Percentiles rank a stretch among this genome's conserved stretches.
Evolutionary conservation across 2,329 filamentous ascomycete genomes (phyloP).

Genomic region (Cercospora sp.): DNA sequence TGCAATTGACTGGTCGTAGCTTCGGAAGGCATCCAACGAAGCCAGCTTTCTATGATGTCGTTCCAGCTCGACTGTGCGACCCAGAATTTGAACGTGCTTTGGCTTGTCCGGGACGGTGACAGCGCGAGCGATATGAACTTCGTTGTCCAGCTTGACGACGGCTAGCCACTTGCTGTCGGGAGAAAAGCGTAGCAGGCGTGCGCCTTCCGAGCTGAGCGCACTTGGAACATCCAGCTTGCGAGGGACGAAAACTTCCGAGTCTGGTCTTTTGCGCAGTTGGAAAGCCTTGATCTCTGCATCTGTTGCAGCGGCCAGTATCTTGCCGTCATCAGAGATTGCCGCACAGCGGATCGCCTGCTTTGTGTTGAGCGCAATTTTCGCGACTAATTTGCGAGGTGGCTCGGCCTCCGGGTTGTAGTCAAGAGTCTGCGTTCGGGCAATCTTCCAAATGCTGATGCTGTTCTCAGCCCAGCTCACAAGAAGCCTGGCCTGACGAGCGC

Average conservation of each 20-base stretch:
- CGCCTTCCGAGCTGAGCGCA: constrained; percentile 61
- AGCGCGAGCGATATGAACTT: constrained; percentile 50
- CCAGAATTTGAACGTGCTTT: constrained; percentile 42
- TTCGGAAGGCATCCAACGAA: constrained; percentile 51
- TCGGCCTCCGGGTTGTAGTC: constrained; percentile 24
- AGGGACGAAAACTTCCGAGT: constrained; percentile 56
- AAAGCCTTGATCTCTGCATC: constrained; percentile 34
- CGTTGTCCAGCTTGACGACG: constrained; percentile 50
- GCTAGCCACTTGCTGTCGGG: constrained; percentile 70
- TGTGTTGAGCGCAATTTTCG: constrained; percentile 44
- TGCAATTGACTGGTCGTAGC: constrained; percentile 75
- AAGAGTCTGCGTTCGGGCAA: constrained; percentile 51
- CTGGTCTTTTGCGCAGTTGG: constrained; percentile 31
- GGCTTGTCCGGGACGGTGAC: constrained; percentile 45
- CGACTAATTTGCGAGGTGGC: constrained; percentile 35
- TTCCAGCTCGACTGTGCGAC: constrained; percentile 42
- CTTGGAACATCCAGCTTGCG: constrained; percentile 67
- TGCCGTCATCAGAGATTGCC: constrained; percentile 72
- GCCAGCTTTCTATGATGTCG: constrained; percentile 31
- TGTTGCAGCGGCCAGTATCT: constrained; percentile 66
- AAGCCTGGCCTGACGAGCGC: constrained; percentile 70
- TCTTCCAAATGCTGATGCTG: constrained; percentile 79
- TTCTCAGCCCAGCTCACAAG: constrained; percentile 91
- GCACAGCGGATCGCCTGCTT: constrained; percentile 71
- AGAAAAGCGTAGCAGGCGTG: constrained; percentile 68